These are phyloP conservation scores for Tranzscheliella williamsii DNA, from an alignment of 1,284 basidiomycete species.

Conservation along the genomic window DNA sequence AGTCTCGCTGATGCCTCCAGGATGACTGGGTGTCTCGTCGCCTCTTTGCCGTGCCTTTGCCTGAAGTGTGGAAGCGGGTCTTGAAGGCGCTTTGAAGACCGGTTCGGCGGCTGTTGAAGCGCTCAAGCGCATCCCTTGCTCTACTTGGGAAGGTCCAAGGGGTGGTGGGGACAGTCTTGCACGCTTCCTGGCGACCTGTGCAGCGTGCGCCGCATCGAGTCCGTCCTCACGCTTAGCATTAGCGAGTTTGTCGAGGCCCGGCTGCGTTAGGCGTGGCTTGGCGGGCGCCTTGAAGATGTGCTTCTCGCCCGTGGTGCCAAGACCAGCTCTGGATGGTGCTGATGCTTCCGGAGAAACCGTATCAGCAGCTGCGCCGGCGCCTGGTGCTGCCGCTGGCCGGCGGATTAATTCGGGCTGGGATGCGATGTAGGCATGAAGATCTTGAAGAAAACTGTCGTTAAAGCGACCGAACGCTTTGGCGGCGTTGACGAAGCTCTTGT, in stretches of 20 bases:
- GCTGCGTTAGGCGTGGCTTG: constrained; percentile 72
- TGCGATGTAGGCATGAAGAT: constrained; percentile 61
- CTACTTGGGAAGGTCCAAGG: too few species aligned
- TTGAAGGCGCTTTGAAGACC: constrained; percentile 26
- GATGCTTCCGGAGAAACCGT: too few species aligned
- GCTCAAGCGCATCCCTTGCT: too few species aligned
- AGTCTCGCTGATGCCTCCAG: constrained; percentile 38
- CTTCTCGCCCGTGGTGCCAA: constrained; percentile 35
- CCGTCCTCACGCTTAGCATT: constrained; percentile 72
- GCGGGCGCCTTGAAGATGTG: constrained; percentile 64
- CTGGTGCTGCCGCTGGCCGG: constrained; percentile 4
- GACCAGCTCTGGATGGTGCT: constrained; percentile 32
- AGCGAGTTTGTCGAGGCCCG: constrained; percentile 77
- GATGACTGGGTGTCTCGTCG: constrained; percentile 45
- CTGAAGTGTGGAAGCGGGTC: constrained; percentile 22
- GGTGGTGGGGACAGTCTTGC: constrained; percentile 8
- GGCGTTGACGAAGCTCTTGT: constrained; percentile 64
- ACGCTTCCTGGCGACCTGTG: constrained; percentile 13
- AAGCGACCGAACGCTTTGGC: constrained; percentile 84
- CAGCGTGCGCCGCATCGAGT: constrained; percentile 62
- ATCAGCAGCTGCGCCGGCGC: constrained; percentile 12
- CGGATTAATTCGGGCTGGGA: constrained; percentile 26
- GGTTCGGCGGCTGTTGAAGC: constrained; percentile 2
- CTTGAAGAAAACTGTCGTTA: constrained; percentile 68
- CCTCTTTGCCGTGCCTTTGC: constrained; percentile 11